Evolutionary conservation across 768 basidiomycete genomes (phyloP), one percentile per base, ranked within the genome.

Genomic region (Phylloporus sp.): DNA sequence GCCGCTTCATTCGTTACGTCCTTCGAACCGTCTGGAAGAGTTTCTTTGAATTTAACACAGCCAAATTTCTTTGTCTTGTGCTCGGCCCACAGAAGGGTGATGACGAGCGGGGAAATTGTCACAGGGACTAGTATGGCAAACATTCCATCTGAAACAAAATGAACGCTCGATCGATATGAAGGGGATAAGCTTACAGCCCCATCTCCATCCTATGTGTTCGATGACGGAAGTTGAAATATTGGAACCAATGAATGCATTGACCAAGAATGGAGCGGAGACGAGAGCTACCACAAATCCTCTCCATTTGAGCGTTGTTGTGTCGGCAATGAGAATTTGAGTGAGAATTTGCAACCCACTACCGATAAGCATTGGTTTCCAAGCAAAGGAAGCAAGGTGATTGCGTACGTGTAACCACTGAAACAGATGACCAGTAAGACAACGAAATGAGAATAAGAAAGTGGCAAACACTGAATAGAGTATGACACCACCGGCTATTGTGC

Each of bases 241-340:
- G 18, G 80, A 71, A n/a, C 82, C 82, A 51, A 85, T 70, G 60
- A 84, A 85, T 2, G 73, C 80, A 62, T 86, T 85, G 64, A 86
- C 71, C 53, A 86, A 68, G 67, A 80, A 82, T 4, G 80, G 80
- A 36, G 73, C 54, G 6, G 76, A 74, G 12, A 73, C 74, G 24
- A 82, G 66, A 7, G 69, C 68, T 7, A 72, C 73, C 23, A 81
- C 74, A 22, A 81, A 63, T 8, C 81, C 80, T 48, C 82, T 73
- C 79, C 79, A 81, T 61, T 71, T 70, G n/a, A 82, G 74, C 7
- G 80, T 78, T 2, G 81, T 82, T 49, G 78, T 78, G 57, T 83
- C 81, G 22, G 81, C 82, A 44, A 84, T 81, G 57, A 84, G 76
- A 52, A 84, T 80, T 52, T 82, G 80, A 15, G 79, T 84, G 8